Base-by-base conservation (phyloP, 2,329 filamentous ascomycete genomes). In the Beauveria sp. region DNA sequence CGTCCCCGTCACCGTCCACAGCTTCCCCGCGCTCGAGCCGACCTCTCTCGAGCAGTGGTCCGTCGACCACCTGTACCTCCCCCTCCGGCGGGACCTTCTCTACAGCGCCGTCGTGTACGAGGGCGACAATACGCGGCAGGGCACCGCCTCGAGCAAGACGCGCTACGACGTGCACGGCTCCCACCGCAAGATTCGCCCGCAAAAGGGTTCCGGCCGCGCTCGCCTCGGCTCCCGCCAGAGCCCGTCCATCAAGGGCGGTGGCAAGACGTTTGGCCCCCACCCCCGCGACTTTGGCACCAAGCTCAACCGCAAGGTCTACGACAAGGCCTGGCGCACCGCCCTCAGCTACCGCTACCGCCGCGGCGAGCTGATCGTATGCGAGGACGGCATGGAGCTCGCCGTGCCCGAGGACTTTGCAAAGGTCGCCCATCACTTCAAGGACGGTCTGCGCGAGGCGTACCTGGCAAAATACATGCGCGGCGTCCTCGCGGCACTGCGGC, bases 41-140 rank as follows among this genome's bases (percentile, higher is more conserved):
- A 79, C 86, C 54, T 80, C 85, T 55, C 88, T 96, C 73, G 85
- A 90, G 71, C 77, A 84, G 69, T 97, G 92, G 80, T 87, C 89
- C 46, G 79, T 86, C 63, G 89, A 90, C 69, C 91, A 97, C 75
- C 88, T 99, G 50, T 80, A 90, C 71, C 84, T 97, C 40, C 94
- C 94, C 3, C 82, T 96, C 52, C 89, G 94, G 63, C 87, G 89
- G 72, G 94, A 99, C 74, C 86, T 99, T 66, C 86, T 99, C 59
- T 93, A 99, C 78, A 86, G 91, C 65, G 94, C 94, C 62, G 85
- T 99, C 62, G 78, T 96, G 67, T 97, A 89, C 80, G 94, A 99
- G 78, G 94, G 90, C 67, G 93, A 97, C 78, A 84, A 81, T 70
- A 89, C 91, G 61, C 88, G 94, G 34, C 88, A 92, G 73, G 94